phyloP scores from a whole-genome alignment of 768 basidiomycete genomes.

The Tylopilus cervinicoccineus region DNA sequence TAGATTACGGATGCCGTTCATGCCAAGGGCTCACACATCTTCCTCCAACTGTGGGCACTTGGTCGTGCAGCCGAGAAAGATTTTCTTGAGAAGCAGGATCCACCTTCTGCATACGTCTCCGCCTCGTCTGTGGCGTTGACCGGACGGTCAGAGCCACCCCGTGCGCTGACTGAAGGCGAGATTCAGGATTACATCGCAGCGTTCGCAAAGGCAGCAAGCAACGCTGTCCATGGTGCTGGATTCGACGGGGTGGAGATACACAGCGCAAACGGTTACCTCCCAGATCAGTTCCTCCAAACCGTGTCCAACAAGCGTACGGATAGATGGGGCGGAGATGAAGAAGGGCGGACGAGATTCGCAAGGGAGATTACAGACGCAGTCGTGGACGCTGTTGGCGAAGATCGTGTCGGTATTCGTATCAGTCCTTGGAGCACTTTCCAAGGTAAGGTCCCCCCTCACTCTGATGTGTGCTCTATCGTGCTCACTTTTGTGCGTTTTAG shows the following conservation, averaged over 20 bases:
- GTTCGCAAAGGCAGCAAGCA: not conserved
- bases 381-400: not conserved
- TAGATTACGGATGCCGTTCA: too few relatives aligned
- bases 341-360: too few relatives aligned
- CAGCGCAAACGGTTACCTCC: not conserved
- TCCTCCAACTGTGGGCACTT: too few relatives aligned
- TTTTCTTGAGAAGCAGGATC: too few relatives aligned
- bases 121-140: too few relatives aligned
- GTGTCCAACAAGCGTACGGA: not conserved
- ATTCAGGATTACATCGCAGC: not conserved
- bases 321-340: not conserved
- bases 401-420: not conserved
- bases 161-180: too few relatives aligned
- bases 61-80: too few relatives aligned
- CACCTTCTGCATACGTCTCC: too few relatives aligned
- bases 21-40: too few relatives aligned
- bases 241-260: too few relatives aligned
- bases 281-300: not conserved
- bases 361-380: not conserved
- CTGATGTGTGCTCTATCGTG: not conserved
- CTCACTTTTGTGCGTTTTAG: constrained; percentile 21
- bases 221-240: not conserved
- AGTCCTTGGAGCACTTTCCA: not conserved
- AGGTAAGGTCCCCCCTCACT: constrained; percentile 1
- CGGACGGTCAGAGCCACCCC: too few relatives aligned